These are phyloP conservation scores for Ogataea angusta DNA, from an alignment of 805 yeast species.

Conservation along the genomic window DNA sequence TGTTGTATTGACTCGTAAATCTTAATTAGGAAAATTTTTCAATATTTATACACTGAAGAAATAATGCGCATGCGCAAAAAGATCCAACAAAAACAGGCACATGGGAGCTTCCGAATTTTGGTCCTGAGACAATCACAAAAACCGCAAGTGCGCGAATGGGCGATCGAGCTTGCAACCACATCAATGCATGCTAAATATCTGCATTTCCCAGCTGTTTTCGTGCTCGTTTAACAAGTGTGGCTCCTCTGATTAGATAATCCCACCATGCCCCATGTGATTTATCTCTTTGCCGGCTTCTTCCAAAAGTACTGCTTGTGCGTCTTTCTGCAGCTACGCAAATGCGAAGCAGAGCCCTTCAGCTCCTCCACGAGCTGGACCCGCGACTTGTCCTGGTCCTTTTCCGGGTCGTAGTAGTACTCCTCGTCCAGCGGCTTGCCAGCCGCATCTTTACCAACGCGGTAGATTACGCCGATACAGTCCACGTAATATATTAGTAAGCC, in stretches of 20 bases:
- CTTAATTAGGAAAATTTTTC: slow-evolving; percentile 12
- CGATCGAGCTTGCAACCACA: background rate
- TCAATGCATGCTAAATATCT: background rate
- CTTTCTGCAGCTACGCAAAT: slow-evolving; percentile 81
- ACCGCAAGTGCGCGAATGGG: background rate
- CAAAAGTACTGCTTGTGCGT: slow-evolving; percentile 88
- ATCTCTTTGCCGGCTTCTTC: slow-evolving; percentile 48
- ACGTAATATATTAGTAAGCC: slow-evolving; percentile 42
- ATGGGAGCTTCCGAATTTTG: slow-evolving; percentile 4
- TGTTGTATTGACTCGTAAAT: slow-evolving; percentile 6
- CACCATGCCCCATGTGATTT: slow-evolving; percentile 7
- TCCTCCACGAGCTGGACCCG: slow-evolving; percentile 70
- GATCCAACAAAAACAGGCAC: slow-evolving; percentile 12
- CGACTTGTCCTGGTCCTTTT: slow-evolving; percentile 67
- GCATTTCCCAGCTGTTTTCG: background rate
- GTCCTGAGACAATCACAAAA: background rate
- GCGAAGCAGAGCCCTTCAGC: slow-evolving; percentile 73
- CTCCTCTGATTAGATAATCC: slow-evolving; percentile 7
- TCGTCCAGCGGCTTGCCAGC: slow-evolving; percentile 93
- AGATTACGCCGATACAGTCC: slow-evolving; percentile 80
- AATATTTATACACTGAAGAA: slow-evolving; percentile 8
- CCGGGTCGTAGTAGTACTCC: slow-evolving; percentile 88
- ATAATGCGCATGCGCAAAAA: slow-evolving; percentile 13
- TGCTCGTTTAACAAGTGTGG: slow-evolving; percentile 1
- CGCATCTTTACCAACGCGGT: slow-evolving; percentile 90